Evolutionary conservation across 148 eudicot genomes (phyloP), one percentile per base, ranked within the genome.

Genomic region (Persicaria tinctoria): DNA sequence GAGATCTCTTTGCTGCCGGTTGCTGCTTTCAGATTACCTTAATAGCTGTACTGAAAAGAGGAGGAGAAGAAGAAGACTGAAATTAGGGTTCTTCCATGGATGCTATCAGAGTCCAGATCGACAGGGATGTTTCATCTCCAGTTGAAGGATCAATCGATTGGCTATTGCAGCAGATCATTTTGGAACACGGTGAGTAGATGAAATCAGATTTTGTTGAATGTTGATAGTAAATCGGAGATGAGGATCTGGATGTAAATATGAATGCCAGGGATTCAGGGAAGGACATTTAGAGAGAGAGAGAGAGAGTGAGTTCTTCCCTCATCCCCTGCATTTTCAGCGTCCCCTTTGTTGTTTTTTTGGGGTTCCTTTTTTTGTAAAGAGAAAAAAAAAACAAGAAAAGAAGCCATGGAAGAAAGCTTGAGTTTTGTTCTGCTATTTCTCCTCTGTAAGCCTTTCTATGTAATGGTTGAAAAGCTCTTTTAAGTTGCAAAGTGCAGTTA

Each of bases 381-480:
- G 38, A n/a, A 18, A 20, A n/a, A 18, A 20, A 20, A 18, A 6
- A 20, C 16, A 56, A 20, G 4, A 53, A 53, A 14, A 13, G 16
- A 17, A 16, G 17, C 6, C 20, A 56, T 56, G 60, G 8, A 59
- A 56, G 66, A 59, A 59, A 18, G 66, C 66, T 59, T 20, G 38
- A 59, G 66, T 59, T 59, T 59, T 59, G 38, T 20, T 59, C 5
- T 59, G 23, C 20, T 17, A 20, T 59, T 59, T 59, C 66, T 59
- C 66, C 66, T 59, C 66, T 20, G 66, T 59, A 59, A 59, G 66
- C 38, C 66, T 59, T 59, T 59, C 66, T 2, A 59, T 59, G 66
- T 59, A 59, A 59, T 6, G 9, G 12, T 6, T 2, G 1, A 32
- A 32, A 32, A 32, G 2, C 41, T 32, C 41, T 32, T 5, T 53